A percentile compares a stretch with the other conserved stretches of the same genome.
Evolutionary conservation across 139 green algal species (phyloP).

Genomic region (Zygnema cylindricum): DNA sequence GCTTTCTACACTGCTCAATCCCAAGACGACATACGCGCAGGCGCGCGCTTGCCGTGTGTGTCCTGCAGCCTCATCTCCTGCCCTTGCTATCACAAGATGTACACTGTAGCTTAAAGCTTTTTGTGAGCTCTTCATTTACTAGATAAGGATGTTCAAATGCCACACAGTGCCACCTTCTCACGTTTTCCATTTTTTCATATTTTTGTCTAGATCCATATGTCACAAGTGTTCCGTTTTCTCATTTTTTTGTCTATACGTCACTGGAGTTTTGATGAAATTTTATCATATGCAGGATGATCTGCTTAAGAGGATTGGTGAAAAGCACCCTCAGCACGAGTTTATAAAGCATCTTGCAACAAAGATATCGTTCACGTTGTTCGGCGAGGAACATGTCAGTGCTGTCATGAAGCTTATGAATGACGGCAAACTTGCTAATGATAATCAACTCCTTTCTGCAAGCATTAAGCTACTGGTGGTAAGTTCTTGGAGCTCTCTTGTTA

Average conservation of each 20-base stretch:
- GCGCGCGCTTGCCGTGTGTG: neutral
- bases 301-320: conserved; percentile 72
- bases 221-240: too few species aligned
- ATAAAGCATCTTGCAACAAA: conserved; percentile 61
- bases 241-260: too few species aligned
- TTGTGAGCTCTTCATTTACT: too few species aligned
- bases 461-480: conserved; percentile 37
- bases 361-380: conserved; percentile 70
- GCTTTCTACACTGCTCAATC: conserved; percentile 63
- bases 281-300: conserved; percentile 71
- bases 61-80: neutral
- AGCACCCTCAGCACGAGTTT: conserved; percentile 66
- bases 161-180: too few species aligned
- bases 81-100: too few species aligned
- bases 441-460: conserved; percentile 15
- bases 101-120: too few species aligned
- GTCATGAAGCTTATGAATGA: conserved; percentile 58
- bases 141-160: too few species aligned
- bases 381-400: conserved; percentile 64
- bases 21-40: conserved; percentile 23
- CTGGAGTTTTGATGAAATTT: too few species aligned
- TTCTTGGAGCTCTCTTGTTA: conserved; percentile 2
- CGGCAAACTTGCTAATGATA: neutral
- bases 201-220: too few species aligned
- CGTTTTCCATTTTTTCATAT: too few species aligned